Conservation (phyloP, 2,329 filamentous ascomycete species). For the Pyrenochaeta sp. region DNA sequence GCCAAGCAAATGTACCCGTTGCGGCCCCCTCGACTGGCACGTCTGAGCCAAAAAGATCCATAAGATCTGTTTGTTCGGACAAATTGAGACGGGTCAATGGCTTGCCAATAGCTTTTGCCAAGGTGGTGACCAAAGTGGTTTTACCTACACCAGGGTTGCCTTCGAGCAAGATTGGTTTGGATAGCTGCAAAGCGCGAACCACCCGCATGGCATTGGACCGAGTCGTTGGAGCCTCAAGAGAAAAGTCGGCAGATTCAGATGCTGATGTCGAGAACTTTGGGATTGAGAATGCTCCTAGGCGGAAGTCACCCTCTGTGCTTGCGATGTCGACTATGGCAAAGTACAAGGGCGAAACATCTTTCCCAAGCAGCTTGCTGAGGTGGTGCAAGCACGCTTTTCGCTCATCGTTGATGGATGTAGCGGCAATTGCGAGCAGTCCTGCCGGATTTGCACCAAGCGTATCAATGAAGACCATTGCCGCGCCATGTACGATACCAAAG, state of each 20-base stretch:
- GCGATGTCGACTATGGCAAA: slow-evolving; percentile 66
- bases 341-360: slow-evolving; percentile 72
- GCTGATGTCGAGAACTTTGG: slow-evolving; percentile 57
- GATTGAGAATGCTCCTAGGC: slow-evolving; percentile 78
- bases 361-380: slow-evolving; percentile 70
- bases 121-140: slow-evolving; percentile 86
- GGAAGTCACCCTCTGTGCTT: slow-evolving; percentile 62
- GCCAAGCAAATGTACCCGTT: slow-evolving; percentile 91
- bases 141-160: slow-evolving; percentile 98
- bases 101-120: slow-evolving; percentile 80
- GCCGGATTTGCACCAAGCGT: slow-evolving; percentile 95
- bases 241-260: slow-evolving; percentile 67
- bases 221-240: slow-evolving; percentile 89
- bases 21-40: slow-evolving; percentile 92
- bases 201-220: slow-evolving; percentile 90
- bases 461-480: slow-evolving; percentile 94
- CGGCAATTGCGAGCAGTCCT: slow-evolving; percentile 77
- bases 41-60: slow-evolving; percentile 97
- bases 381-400: slow-evolving; percentile 75
- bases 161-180: slow-evolving; percentile 92
- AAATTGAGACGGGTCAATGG: slow-evolving; percentile 93
- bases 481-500: slow-evolving; percentile 77
- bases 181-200: slow-evolving; percentile 83
- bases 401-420: slow-evolving; percentile 73
- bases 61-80: slow-evolving; percentile 96